Evolutionary conservation across 345 rosid genomes (phyloP).

Genomic region (Hibiscus mutabilis): DNA sequence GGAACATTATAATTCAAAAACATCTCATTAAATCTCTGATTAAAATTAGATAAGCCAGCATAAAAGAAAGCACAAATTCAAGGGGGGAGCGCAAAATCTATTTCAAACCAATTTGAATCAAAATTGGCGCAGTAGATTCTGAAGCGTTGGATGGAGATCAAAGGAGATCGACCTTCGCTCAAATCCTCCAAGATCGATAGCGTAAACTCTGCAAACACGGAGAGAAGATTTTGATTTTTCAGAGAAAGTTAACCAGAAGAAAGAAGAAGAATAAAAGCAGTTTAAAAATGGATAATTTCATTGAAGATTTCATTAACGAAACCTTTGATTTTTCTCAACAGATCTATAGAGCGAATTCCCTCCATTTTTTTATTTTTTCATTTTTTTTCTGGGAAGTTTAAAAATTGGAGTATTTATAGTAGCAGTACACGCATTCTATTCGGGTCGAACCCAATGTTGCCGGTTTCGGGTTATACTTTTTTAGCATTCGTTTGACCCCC

Average conservation of each 20-base stretch:
- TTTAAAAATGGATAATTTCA: background rate
- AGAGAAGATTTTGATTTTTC: background rate
- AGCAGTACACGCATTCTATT: too few relatives aligned
- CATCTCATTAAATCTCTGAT: background rate
- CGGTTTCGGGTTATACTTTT: too few relatives aligned
- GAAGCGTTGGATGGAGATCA: constrained; percentile 45
- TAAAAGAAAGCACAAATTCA: background rate
- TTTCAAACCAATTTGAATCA: constrained; percentile 41
- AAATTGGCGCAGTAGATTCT: constrained; percentile 53
- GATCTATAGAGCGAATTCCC: constrained; percentile 35
- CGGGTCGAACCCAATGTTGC: too few relatives aligned
- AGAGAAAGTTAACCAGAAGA: background rate
- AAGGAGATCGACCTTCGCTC: constrained; percentile 40
- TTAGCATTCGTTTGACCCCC: too few relatives aligned
- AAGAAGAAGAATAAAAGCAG: background rate
- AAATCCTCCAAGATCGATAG: constrained; percentile 47
- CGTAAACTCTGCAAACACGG: constrained; percentile 46
- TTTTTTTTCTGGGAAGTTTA: background rate
- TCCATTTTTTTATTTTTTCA: constrained; percentile 33
- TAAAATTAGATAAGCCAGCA: background rate
- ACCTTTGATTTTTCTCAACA: constrained; percentile 64
- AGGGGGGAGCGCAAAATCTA: background rate
- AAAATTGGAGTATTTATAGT: background rate
- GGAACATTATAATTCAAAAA: background rate
- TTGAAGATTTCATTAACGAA: background rate